These are phyloP conservation scores for Stereocaulon alpinum DNA, from an alignment of 495 filamentous ascomycete genomes.

Conservation along the genomic window DNA sequence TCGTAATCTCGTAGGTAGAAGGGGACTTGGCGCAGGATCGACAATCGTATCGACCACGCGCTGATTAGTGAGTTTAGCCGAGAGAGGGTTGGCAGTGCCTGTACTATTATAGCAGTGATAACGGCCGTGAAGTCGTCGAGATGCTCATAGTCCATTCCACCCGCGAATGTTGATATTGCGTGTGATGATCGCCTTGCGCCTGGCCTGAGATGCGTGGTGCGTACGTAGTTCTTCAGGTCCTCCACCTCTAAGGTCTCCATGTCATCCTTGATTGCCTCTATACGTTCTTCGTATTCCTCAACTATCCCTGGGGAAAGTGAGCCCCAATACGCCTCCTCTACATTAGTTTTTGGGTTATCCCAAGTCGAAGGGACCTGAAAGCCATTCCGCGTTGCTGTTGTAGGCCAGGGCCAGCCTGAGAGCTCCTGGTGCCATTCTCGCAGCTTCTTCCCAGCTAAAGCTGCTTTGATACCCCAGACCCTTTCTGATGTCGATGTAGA, in stretches of 20 bases:
- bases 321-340: constrained; percentile 50
- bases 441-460: constrained; percentile 63
- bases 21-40: constrained; percentile 62
- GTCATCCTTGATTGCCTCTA: constrained; percentile 66
- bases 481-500: constrained; percentile 55
- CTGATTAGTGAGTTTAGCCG: constrained; percentile 56
- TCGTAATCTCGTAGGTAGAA: constrained; percentile 55
- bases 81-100: constrained; percentile 74
- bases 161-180: constrained; percentile 30
- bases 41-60: constrained; percentile 65
- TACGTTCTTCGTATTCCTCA: constrained; percentile 54
- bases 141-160: constrained; percentile 42
- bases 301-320: constrained; percentile 54
- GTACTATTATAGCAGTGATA: constrained; percentile 77
- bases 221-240: constrained; percentile 79
- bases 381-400: constrained; percentile 27
- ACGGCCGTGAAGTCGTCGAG: constrained; percentile 82
- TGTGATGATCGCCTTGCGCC: constrained; percentile 45
- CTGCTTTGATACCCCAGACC: constrained; percentile 62
- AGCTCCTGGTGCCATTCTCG: constrained; percentile 71
- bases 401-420: constrained; percentile 63
- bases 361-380: constrained; percentile 45
- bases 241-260: constrained; percentile 77
- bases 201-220: constrained; percentile 61
- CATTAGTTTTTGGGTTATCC: constrained; percentile 18